Percentiles rank a stretch among this genome's conserved stretches.
phyloP scores from a whole-genome alignment of 177 flowering plant species.

The Vitis hybrid region DNA sequence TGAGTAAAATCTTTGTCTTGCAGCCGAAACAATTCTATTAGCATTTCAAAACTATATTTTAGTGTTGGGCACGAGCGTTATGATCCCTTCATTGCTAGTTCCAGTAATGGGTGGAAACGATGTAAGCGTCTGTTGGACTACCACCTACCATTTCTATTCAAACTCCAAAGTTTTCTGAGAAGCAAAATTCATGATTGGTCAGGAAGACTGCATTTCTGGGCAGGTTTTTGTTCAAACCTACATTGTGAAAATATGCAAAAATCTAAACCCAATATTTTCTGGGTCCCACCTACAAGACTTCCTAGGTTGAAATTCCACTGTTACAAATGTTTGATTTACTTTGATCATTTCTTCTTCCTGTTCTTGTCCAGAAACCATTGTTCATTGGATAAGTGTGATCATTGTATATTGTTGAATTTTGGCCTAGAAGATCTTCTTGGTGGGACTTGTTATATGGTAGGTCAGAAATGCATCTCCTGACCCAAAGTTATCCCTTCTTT shows the following conservation, averaged over 20 bases:
- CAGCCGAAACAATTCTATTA: constrained; percentile 85
- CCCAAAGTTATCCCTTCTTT: neutral
- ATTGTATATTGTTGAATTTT: neutral
- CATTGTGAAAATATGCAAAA: neutral
- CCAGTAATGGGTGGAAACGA: constrained; percentile 88
- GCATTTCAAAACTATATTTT: constrained; percentile 96
- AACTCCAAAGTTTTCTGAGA: neutral
- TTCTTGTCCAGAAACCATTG: neutral
- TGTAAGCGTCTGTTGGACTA: constrained; percentile 50
- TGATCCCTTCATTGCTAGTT: constrained; percentile 85
- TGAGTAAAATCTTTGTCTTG: constrained; percentile 26
- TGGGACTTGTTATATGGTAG: neutral
- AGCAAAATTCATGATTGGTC: neutral
- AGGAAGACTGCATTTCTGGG: neutral
- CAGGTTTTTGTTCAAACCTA: neutral
- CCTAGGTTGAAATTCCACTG: constrained; percentile 3
- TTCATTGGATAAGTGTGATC: neutral
- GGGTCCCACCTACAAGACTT: neutral
- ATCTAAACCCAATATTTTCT: neutral
- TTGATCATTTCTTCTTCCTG: neutral
- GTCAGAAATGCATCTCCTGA: neutral
- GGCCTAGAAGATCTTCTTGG: neutral
- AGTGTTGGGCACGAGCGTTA: constrained; percentile 90
- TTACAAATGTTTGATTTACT: neutral
- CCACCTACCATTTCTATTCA: neutral